Percentiles rank a stretch among this genome's conserved stretches.
Conservation (phyloP, 768 basidiomycete genomes). For the Suillus ampliporus region DNA sequence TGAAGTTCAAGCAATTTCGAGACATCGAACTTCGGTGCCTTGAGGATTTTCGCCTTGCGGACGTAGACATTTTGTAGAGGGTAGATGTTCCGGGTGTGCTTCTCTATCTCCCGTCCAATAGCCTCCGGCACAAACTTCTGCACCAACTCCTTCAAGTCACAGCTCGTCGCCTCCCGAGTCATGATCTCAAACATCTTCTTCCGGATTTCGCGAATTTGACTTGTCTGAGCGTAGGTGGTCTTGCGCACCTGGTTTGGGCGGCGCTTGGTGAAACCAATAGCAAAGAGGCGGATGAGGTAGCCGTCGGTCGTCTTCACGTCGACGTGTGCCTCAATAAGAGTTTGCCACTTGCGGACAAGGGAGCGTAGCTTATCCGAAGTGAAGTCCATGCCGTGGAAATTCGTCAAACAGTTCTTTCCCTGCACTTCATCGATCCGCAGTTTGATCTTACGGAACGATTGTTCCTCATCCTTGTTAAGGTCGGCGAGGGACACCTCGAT, state of each 20-base stretch:
- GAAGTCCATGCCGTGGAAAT: slow-evolving; percentile 99
- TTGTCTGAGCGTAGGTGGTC: slow-evolving; percentile 96
- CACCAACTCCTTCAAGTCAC: slow-evolving; percentile 97
- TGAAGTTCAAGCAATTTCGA: slow-evolving; percentile 96
- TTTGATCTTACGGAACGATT: slow-evolving; percentile 99
- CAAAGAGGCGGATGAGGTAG: slow-evolving; percentile 98
- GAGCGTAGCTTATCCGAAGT: slow-evolving; percentile 99
- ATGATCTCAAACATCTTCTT: slow-evolving; percentile 99
- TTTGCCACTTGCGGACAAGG: slow-evolving; percentile 99
- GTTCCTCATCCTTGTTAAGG: slow-evolving; percentile 99
- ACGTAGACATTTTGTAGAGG: slow-evolving; percentile 99
- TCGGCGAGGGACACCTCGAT: slow-evolving; percentile 96
- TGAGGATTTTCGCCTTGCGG: slow-evolving; percentile 99
- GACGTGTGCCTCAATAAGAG: slow-evolving; percentile 97
- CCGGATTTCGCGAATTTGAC: slow-evolving; percentile 96
- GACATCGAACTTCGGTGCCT: slow-evolving; percentile 95
- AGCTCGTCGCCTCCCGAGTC: slow-evolving; percentile 92
- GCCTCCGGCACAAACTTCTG: slow-evolving; percentile 99
- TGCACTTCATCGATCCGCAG: slow-evolving; percentile 95
- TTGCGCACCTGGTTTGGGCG: slow-evolving; percentile 96
- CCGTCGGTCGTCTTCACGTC: slow-evolving; percentile 99
- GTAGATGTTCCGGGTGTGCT: slow-evolving; percentile 95
- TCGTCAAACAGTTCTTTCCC: slow-evolving; percentile 99
- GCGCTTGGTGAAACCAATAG: slow-evolving; percentile 98
- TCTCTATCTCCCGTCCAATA: slow-evolving; percentile 99